Base-by-base conservation (phyloP, 2,329 filamentous ascomycete genomes). In the Triangularia setosa region DNA sequence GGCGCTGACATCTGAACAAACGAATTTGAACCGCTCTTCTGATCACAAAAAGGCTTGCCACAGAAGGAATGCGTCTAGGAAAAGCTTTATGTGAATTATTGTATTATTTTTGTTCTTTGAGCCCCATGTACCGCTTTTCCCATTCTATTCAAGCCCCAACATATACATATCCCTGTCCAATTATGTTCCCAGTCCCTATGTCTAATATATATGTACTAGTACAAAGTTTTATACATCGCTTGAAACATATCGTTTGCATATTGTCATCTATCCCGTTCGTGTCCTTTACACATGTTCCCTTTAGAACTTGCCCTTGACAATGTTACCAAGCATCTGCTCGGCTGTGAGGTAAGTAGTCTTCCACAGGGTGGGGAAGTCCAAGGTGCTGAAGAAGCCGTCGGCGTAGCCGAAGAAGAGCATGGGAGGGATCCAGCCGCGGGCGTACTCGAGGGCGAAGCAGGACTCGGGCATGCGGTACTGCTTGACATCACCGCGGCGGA, bases 371-470 rank as follows among this genome's bases (percentile, higher is more conserved):
- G 85, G 87, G 74, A 96, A 85, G 77, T 96, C 93, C 69, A 96
- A 81, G 4, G 92, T 96, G 77, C 89, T 93, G 62, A 83, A 86
- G 65, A 96, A 83, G 56, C 86, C 87, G 77, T 96, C 93, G 68
- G 92, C 90, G 76, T 90, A 94, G 65, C 93, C 93, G 76, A 96
- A 96, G 76, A 90, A 90, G 60, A 97, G 81, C 93, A 97, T 96
- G 64, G 90, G 90, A 56, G 93, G 93, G 77, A 97, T 96, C 91
- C 92, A 96, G 68, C 93, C 92, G 70, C 89, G 83, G 56, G 91
- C 91, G 77, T 93, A 91, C 82, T 94, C 91, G 71, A 95, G 83
- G 61, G 91, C 91, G 78, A 92, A 93, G 81, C 90, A 93, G 65
- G 79, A 81, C 64, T 84, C 84, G 67, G 90, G 86, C 89, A 93